A percentile compares a stretch with the other conserved stretches of the same genome.
phyloP scores from a whole-genome alignment of 148 eudicot species.

The Fagopyrum homotropicum region DNA sequence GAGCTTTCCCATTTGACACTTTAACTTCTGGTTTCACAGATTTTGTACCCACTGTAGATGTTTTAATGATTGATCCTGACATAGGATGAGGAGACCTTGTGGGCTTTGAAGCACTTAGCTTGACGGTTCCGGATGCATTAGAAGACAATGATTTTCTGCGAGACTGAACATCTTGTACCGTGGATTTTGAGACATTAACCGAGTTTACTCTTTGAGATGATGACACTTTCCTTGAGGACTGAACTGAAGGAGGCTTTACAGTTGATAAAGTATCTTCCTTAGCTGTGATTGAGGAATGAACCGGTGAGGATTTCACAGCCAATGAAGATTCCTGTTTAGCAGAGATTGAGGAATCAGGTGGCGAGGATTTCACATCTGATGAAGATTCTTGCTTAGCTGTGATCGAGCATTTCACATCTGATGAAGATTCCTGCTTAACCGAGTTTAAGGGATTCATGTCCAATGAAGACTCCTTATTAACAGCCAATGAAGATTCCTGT shows the following conservation, averaged over 20 bases:
- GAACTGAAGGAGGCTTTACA: constrained; percentile 13
- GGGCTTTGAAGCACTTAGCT: background rate
- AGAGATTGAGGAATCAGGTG: background rate
- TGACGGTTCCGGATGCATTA: background rate
- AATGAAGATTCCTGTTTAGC: background rate
- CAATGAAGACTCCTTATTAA: constrained; percentile 18
- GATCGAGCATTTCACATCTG: background rate
- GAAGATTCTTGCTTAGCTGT: background rate
- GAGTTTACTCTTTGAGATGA: background rate
- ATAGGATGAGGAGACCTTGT: background rate
- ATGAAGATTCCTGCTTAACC: background rate
- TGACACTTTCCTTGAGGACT: background rate
- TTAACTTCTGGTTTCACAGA: background rate
- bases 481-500: constrained; percentile 12
- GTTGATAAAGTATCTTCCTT: constrained; percentile 16
- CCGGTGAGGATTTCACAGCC: constrained; percentile 16
- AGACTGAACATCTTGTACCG: constrained; percentile 30
- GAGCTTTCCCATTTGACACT: background rate
- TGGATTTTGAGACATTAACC: constrained; percentile 23
- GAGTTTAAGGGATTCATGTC: constrained; percentile 23
- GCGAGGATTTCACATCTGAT: background rate
- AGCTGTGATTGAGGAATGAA: constrained; percentile 6
- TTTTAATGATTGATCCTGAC: constrained; percentile 10
- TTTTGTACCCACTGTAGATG: background rate
- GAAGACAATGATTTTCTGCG: background rate